These are phyloP conservation scores for Aurinia saxatilis DNA, from an alignment of 345 rosid species.

Conservation along the genomic window DNA sequence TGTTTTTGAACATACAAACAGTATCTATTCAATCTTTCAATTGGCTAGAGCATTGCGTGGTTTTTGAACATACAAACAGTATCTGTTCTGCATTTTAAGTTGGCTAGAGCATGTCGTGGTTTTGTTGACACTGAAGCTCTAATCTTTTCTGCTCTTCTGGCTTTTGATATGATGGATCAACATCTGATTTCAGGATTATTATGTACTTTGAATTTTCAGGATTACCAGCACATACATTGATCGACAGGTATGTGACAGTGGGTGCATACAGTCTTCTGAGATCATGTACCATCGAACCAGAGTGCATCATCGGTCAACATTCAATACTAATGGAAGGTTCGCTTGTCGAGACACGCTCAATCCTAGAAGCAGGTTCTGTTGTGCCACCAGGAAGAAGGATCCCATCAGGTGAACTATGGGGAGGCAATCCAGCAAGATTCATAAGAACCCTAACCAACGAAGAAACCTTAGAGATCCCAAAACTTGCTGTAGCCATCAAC, in stretches of 20 bases:
- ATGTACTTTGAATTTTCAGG: constrained; percentile 39
- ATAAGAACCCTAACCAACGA: constrained; percentile 79
- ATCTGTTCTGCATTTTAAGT: neutral
- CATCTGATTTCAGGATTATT: neutral
- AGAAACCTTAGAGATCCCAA: constrained; percentile 89
- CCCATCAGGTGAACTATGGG: constrained; percentile 96
- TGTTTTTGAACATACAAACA: neutral
- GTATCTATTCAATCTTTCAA: neutral
- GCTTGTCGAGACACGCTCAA: constrained; percentile 79
- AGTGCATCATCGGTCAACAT: constrained; percentile 94
- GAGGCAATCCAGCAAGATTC: constrained; percentile 94
- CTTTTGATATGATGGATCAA: neutral
- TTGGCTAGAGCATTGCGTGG: too few relatives aligned
- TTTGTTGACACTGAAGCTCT: neutral
- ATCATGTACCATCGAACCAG: constrained; percentile 95
- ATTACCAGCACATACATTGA: constrained; percentile 79
- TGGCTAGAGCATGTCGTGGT: too few relatives aligned
- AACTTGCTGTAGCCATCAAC: constrained; percentile 89
- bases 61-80: neutral
- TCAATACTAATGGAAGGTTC: constrained; percentile 99
- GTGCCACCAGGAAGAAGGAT: constrained; percentile 96
- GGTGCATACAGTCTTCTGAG: constrained; percentile 85
- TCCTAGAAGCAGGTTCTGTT: constrained; percentile 93
- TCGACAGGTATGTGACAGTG: constrained; percentile 84
- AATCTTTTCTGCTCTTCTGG: neutral